phyloP scores from a whole-genome alignment of 371 early-diverging fungal species.

The Lichtheimia ramosa region DNA sequence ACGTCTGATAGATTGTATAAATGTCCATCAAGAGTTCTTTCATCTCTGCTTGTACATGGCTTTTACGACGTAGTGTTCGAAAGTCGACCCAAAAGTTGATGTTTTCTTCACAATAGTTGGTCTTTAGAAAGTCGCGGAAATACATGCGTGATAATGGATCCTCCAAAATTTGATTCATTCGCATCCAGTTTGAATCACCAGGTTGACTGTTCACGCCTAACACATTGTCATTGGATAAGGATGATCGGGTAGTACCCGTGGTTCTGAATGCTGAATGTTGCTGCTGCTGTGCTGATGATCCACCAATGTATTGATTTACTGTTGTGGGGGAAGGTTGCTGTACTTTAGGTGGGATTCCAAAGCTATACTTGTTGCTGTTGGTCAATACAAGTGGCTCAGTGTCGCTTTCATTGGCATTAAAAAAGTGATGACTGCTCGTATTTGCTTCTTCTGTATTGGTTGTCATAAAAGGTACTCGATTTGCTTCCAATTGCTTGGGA shows the following conservation, averaged over 20 bases:
- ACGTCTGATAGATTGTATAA: slow-evolving; percentile 57
- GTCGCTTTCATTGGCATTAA: no score
- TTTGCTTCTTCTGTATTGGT: no score
- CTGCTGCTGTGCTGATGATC: neutral
- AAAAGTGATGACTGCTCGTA: no score
- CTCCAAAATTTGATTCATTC: slow-evolving; percentile 58
- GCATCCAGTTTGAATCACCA: slow-evolving; percentile 51
- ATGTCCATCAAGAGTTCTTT: slow-evolving; percentile 47
- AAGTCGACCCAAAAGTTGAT: slow-evolving; percentile 68
- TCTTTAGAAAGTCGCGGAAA: slow-evolving; percentile 61
- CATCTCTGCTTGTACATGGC: slow-evolving; percentile 6
- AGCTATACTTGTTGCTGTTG: no score
- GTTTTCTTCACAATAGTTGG: slow-evolving; percentile 73
- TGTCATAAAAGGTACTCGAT: no score
- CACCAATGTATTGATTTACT: slow-evolving; percentile 31
- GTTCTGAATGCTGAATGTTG: neutral
- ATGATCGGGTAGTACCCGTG: neutral
- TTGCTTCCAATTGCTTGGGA: slow-evolving; percentile 35
- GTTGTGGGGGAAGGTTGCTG: slow-evolving; percentile 76
- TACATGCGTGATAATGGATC: slow-evolving; percentile 52
- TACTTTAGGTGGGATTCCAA: no score
- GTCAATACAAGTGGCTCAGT: no score
- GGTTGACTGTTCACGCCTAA: slow-evolving; percentile 9
- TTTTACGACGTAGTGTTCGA: slow-evolving; percentile 27
- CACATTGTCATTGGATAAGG: neutral